Evolutionary conservation across 331 rosid species (phyloP), one percentile per base, ranked within the genome.

Genomic region (Quercus phellos): DNA sequence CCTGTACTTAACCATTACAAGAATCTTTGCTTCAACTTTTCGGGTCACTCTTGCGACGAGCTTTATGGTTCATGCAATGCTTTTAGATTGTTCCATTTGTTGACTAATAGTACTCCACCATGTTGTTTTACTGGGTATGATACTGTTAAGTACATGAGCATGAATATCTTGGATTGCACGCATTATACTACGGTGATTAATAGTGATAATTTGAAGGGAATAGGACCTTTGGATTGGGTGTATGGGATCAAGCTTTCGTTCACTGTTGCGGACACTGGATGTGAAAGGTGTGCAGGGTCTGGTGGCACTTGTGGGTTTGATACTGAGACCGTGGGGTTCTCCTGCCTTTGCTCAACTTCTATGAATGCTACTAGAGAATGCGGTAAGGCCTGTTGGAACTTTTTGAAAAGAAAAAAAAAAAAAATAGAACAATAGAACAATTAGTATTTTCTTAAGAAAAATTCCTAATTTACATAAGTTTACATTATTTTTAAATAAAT

Each of bases 1-100:
- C 98, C 98, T 6, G 89, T 94, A 54, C 96, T 94, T 50, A 94
- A 94, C 92, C 97, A 92, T 79, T 94, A 92, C 84, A 90, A 84
- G 73, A 89, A 89, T 61, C 92, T 94, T 30, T 92, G 98, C 74
- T 92, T 90, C 88, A 90, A 92, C 83, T 90, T 94, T 78, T 92
- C 91, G 0, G 97, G 93, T 5, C 98, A 94, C 80, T 85, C 96
- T 0, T 92, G 98, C 60, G 94, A 94, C 60, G 97, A 94, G 84
- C 97, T 94, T n/a, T 94, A 90, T 53, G 83, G 81, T 3, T 30
- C 92, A 2, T 92, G 98, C 79, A 94, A 90, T 42, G 94, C 97
- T 13, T 94, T 94, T 24, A 74, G 97, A 71, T 84, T 94, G 2
- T 94, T 92, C 77, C 97, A 84, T 79, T 64, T 87, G 88, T 46